Evolutionary conservation across 441 rosid genomes (phyloP), one percentile per base, ranked within the genome.

Genomic region (Populus hybrid): DNA sequence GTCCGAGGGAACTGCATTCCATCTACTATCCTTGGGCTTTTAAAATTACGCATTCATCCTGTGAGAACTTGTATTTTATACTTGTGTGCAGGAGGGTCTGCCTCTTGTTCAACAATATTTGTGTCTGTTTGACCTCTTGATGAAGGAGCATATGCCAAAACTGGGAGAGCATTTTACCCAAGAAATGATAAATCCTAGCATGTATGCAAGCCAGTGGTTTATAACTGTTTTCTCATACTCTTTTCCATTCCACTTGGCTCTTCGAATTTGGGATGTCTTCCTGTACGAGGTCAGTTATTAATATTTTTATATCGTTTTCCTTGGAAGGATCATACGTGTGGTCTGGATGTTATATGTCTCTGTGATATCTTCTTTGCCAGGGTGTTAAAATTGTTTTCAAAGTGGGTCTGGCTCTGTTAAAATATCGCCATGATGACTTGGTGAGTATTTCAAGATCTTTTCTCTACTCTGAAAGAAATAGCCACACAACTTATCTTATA

Each of bases 121-220:
- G 73, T 89, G 84, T 82, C 97, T 90, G 86, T 87, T 95, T 67
- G 97, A 95, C 6, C 86, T 72, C 73, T 84, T 95, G 89, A 88
- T 91, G 79, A 91, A 80, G 81, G 97, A 92, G 86, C 86, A 88
- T 32, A 82, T 95, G 89, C 99, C 99, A 12, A 92, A 91, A 83
- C 86, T 95, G 36, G 97, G 98, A 78, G 95, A 90, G 81, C 98
- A 95, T 84, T 95, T 94, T 80, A 83, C 83, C 77, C 83, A 80
- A 70, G 95, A 95, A 87, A 92, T 91, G 97, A 94, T 95, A 82
- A 95, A 92, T 84, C 97, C 99, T 72, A 95, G 99, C 84, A 95
- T 95, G 99, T 95, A 95, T 83, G 98, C 95, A 38, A 95, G 99
- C 75, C 98, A 95, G 78, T 95, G 99, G 98, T 95, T 95, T 90